These are phyloP conservation scores for Dendrobium nobile DNA, from an alignment of 106 monocot species.

Conservation along the genomic window DNA sequence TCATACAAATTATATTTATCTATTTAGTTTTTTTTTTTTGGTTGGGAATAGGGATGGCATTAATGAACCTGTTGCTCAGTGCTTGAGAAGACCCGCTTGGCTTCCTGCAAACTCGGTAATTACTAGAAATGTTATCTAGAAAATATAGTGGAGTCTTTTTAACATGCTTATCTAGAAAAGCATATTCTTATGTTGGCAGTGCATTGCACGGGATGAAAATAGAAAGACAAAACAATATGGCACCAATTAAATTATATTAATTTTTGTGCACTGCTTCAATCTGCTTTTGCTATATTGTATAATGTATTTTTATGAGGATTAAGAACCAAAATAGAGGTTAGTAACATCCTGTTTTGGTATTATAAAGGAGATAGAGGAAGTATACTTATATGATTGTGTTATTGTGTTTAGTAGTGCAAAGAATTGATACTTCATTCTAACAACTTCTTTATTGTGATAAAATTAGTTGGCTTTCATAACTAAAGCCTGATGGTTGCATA, in stretches of 20 bases:
- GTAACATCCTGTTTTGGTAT: not conserved
- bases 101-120: conserved; percentile 61
- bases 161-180: not conserved
- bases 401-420: conserved; percentile 2
- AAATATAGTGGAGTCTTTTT: not conserved
- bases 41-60: conserved; percentile 34
- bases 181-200: not conserved
- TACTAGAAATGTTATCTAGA: not conserved
- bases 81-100: conserved; percentile 68
- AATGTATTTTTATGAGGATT: not conserved
- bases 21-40: conserved; percentile 5
- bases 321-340: not conserved
- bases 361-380: not conserved
- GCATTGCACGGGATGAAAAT: not conserved
- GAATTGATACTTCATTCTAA: not conserved
- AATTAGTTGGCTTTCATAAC: not conserved
- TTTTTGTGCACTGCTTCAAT: not conserved
- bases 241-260: not conserved
- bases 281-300: not conserved
- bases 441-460: not conserved
- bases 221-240: not conserved
- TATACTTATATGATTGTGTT: not conserved
- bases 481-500: too few relatives aligned
- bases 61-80: conserved; percentile 13
- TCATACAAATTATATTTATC: not conserved